Conservation (phyloP, 2,329 filamentous ascomycete genomes). For the Aspergillus tamarii region DNA sequence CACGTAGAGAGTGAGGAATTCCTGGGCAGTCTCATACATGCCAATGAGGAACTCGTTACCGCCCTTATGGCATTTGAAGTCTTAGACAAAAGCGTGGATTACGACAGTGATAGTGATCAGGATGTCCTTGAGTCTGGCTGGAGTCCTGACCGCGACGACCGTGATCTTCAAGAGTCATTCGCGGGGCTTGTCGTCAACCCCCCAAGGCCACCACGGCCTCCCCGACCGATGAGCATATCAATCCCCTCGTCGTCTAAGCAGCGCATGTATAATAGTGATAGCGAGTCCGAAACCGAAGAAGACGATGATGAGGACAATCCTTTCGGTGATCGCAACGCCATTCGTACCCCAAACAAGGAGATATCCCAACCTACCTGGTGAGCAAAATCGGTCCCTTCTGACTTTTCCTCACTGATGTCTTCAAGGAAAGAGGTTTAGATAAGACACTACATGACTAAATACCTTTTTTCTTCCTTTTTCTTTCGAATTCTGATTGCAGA, state of each 20-base stretch:
- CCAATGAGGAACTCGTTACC: conserved; percentile 93
- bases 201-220: conserved; percentile 51
- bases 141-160: conserved; percentile 30
- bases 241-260: conserved; percentile 24
- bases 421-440: conserved; percentile 34
- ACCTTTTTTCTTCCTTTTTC: neutral
- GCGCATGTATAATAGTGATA: conserved; percentile 56
- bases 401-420: conserved; percentile 19
- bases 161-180: conserved; percentile 33
- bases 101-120: conserved; percentile 68
- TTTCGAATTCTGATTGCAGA: neutral
- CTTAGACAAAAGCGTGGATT: conserved; percentile 67
- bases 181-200: conserved; percentile 40
- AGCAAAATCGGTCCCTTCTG: conserved; percentile 11
- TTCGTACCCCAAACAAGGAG: conserved; percentile 38
- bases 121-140: conserved; percentile 46
- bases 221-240: conserved; percentile 62
- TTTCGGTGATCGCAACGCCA: conserved; percentile 79
- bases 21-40: conserved; percentile 86
- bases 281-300: conserved; percentile 55
- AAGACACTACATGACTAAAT: neutral
- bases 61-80: conserved; percentile 94
- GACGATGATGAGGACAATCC: conserved; percentile 79
- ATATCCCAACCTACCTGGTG: conserved; percentile 40
- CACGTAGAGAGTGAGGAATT: conserved; percentile 88